These are phyloP conservation scores for Nadsonia fulvescens DNA, from an alignment of 805 yeast species.

Conservation along the genomic window DNA sequence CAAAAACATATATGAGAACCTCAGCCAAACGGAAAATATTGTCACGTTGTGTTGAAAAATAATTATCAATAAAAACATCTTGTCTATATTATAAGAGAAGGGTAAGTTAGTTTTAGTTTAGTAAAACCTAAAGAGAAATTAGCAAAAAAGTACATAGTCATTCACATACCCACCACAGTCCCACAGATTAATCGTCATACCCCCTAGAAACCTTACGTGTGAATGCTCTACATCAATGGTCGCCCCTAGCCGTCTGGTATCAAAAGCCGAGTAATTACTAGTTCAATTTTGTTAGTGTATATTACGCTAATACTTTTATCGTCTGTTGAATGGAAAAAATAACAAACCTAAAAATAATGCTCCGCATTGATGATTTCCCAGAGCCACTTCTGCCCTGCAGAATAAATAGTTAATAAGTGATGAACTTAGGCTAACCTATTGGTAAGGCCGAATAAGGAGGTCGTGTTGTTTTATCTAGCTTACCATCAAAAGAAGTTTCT, in stretches of 20 bases:
- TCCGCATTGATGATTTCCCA: conserved; percentile 94
- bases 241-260: conserved; percentile 87
- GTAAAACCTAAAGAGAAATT: too few relatives aligned
- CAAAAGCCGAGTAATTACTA: conserved; percentile 93
- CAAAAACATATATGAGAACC: conserved; percentile 89
- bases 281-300: conserved; percentile 4
- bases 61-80: conserved; percentile 90
- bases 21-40: conserved; percentile 92
- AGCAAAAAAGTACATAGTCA: too few relatives aligned
- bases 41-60: conserved; percentile 71
- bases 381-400: conserved; percentile 85
- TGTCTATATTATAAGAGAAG: too few relatives aligned
- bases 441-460: background rate
- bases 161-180: conserved; percentile 95
- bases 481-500: conserved; percentile 46
- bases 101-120: too few relatives aligned
- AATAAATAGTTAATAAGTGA: too few relatives aligned
- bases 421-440: too few relatives aligned
- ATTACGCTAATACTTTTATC: background rate
- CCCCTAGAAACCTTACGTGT: conserved; percentile 77
- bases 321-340: background rate
- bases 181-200: conserved; percentile 91
- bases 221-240: conserved; percentile 98
- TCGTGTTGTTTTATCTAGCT: conserved; percentile 6
- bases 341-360: conserved; percentile 86